phyloP scores from a whole-genome alignment of 78 protist species.

The Dictyostelium brefeldianum region DNA sequence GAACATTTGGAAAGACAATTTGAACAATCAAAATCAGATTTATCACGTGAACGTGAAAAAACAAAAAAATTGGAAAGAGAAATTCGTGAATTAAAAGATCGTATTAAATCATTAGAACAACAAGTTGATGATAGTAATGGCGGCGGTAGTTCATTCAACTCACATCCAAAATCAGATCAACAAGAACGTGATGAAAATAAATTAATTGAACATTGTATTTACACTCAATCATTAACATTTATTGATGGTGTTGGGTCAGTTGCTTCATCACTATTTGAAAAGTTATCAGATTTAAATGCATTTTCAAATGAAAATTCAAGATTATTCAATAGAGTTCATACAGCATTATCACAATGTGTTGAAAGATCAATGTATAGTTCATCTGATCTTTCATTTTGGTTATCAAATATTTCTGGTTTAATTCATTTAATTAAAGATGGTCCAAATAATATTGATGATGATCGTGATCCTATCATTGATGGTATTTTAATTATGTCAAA shows the following conservation, averaged over 20 bases:
- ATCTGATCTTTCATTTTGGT: slow-evolving; percentile 53
- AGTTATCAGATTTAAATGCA: slow-evolving; percentile 36
- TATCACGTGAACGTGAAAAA: slow-evolving; percentile 29
- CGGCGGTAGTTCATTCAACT: background rate
- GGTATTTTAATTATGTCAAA: slow-evolving; percentile 28
- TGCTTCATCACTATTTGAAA: slow-evolving; percentile 29
- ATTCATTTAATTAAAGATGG: slow-evolving; percentile 72
- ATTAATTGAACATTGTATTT: slow-evolving; percentile 62
- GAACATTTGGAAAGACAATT: slow-evolving; percentile 36
- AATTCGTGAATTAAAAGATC: slow-evolving; percentile 13
- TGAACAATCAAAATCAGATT: background rate
- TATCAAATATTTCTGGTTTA: slow-evolving; percentile 55
- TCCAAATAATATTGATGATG: slow-evolving; percentile 67
- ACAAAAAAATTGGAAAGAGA: slow-evolving; percentile 42
- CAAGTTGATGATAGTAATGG: slow-evolving; percentile 2
- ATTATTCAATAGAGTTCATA: slow-evolving; percentile 40
- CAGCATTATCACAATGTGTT: slow-evolving; percentile 1
- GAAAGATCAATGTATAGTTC: slow-evolving; percentile 65
- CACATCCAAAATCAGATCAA: slow-evolving; percentile 25
- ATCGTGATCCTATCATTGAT: slow-evolving; percentile 54
- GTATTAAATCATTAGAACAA: slow-evolving; percentile 27
- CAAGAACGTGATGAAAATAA: slow-evolving; percentile 60
- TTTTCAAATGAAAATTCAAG: slow-evolving; percentile 34
- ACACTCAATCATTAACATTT: slow-evolving; percentile 39
- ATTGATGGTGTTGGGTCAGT: slow-evolving; percentile 60